A percentile compares a stretch with the other conserved stretches of the same genome.
phyloP scores from a whole-genome alignment of 2,329 filamentous ascomycete genomes.

The Pestalotiopsis sp. region DNA sequence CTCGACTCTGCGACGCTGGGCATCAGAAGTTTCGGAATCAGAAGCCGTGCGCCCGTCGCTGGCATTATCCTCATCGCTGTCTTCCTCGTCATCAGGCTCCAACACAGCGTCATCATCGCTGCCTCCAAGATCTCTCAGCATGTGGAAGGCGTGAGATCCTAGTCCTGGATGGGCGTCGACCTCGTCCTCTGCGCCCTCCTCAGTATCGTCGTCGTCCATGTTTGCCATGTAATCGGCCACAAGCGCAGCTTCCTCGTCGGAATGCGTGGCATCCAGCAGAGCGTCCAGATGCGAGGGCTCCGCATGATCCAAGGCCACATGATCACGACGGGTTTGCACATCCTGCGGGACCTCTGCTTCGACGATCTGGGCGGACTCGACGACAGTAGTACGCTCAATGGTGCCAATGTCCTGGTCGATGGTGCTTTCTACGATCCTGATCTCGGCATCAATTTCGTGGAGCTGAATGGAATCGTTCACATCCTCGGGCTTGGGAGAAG shows the following conservation, averaged over 20 bases:
- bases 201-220: conserved; percentile 39
- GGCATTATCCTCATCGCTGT: conserved; percentile 40
- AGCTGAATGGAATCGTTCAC: conserved; percentile 19
- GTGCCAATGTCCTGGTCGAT: conserved; percentile 8
- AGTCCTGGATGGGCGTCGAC: conserved; percentile 20
- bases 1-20: conserved; percentile 28
- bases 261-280: conserved; percentile 10
- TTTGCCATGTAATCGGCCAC: conserved; percentile 75
- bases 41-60: conserved; percentile 40
- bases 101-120: conserved; percentile 41
- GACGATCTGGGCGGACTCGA: background rate
- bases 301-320: background rate
- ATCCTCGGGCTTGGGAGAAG: background rate
- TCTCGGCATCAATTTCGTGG: conserved; percentile 34
- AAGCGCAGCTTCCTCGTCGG: conserved; percentile 55
- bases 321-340: background rate
- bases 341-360: background rate
- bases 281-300: conserved; percentile 12
- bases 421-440: conserved; percentile 30
- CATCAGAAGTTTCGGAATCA: conserved; percentile 21
- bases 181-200: conserved; percentile 24
- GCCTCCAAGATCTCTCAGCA: conserved; percentile 46
- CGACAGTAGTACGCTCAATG: background rate
- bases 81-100: conserved; percentile 30
- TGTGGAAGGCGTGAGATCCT: conserved; percentile 28